These are phyloP conservation scores for Ascoidea rubescens DNA, from an alignment of 805 yeast genomes.

Conservation along the genomic window DNA sequence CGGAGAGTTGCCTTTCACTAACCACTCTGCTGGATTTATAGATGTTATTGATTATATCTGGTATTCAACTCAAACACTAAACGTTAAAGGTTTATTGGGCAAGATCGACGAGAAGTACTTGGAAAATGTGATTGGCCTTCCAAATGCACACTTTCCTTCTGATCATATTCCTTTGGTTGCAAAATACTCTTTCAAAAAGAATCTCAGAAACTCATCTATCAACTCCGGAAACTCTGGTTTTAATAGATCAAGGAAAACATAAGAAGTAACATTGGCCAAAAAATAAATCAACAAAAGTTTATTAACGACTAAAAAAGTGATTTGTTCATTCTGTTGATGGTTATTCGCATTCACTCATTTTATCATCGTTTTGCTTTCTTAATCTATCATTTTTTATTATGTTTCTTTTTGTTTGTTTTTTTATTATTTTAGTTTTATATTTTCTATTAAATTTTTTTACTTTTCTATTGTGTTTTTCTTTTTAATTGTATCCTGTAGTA, in stretches of 20 bases:
- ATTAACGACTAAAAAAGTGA: not conserved
- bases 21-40: slow-evolving; percentile 85
- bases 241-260: slow-evolving; percentile 17
- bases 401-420: not conserved
- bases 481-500: too few relatives aligned
- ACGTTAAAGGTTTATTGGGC: slow-evolving; percentile 79
- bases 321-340: not conserved
- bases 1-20: slow-evolving; percentile 89
- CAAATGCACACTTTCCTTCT: slow-evolving; percentile 86
- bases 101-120: slow-evolving; percentile 70
- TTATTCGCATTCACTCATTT: not conserved
- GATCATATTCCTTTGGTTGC: slow-evolving; percentile 87
- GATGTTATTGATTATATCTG: slow-evolving; percentile 92
- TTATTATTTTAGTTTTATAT: not conserved
- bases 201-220: slow-evolving; percentile 12
- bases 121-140: slow-evolving; percentile 74
- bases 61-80: slow-evolving; percentile 73
- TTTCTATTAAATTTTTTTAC: not conserved
- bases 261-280: not conserved
- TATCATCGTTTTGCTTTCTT: not conserved
- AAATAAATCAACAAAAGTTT: slow-evolving; percentile 1
- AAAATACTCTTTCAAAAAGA: slow-evolving; percentile 56
- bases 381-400: not conserved
- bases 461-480: too few relatives aligned
- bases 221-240: slow-evolving; percentile 9